Evolutionary conservation across 495 filamentous ascomycete species (phyloP).

Genomic region (Neurospora sp.): DNA sequence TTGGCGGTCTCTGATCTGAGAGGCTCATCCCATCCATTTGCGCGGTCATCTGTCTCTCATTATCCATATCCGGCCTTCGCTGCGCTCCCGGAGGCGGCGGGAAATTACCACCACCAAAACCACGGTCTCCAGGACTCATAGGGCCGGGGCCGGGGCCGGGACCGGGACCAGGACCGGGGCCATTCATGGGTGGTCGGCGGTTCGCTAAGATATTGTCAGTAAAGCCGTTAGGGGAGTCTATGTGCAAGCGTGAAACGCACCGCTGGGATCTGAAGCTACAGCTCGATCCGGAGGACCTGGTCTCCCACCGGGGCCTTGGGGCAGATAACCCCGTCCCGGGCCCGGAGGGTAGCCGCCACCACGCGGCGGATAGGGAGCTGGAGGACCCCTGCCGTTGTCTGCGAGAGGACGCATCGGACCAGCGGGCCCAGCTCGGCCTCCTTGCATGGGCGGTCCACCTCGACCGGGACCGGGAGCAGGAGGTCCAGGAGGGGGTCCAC

Average conservation of each 20-base stretch:
- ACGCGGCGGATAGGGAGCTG: conserved; percentile 23
- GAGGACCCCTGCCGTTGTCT: conserved; percentile 22
- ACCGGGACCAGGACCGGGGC: conserved; percentile 2
- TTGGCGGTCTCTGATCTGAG: conserved; percentile 30
- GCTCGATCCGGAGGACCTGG: conserved; percentile 28
- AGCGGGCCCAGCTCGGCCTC: conserved; percentile 28
- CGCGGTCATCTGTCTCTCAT: conserved; percentile 30
- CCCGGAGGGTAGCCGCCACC: conserved; percentile 22
- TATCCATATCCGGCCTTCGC: conserved; percentile 34
- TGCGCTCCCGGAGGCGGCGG: conserved; percentile 50
- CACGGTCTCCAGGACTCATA: conserved; percentile 32
- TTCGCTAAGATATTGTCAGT: conserved; percentile 16
- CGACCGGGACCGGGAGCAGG: conserved; percentile 18
- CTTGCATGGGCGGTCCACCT: conserved; percentile 28
- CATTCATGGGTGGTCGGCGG: conserved; percentile 23
- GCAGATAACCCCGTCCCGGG: conserved; percentile 31
- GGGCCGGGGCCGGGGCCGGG: conserved; percentile 1
- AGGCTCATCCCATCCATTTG: conserved; percentile 52
- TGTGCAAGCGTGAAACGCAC: conserved; percentile 16
- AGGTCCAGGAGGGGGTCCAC: conserved; percentile 7
- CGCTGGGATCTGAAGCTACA: conserved; percentile 20
- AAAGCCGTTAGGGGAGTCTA: neutral
- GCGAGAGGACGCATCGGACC: conserved; percentile 31
- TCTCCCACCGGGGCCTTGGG: conserved; percentile 27
- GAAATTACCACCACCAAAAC: conserved; percentile 56